Evolutionary conservation across 108 stramenopile genomes (phyloP), one percentile per base, ranked within the genome.

Genomic region (Fragilariopsis cylindrus): DNA sequence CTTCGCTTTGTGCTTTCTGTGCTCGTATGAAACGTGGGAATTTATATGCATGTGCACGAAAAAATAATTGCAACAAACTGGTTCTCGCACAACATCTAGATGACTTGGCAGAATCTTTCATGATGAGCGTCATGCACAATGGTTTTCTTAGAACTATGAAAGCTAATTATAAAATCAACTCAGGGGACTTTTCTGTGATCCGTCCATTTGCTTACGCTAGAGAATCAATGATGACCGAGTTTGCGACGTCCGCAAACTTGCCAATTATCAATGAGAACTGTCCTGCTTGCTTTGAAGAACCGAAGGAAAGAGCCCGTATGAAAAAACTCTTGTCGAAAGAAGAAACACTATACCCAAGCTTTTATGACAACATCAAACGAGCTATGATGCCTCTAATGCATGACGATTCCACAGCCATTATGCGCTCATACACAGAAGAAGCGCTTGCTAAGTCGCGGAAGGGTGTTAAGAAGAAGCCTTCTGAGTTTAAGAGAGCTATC

Each of bases 181-280:
- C 91, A 5, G 95, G 92, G 0, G 97, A 98, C 66, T 60, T 98
- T 12, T 84, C 92, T n/a, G 96, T 99, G 2, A 98, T 99, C 60
- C 95, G 99, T 0, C 99, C 99, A 3, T 76, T 99, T 44, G 95
- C 90, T 12, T 98, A 98, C 84, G 89, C 90, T 40, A 92, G 99
- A 6, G 99, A 99, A 81, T 87, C 86, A 65, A 76, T 93, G 42
- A 96, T 87, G 88, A 92, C 93, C 46, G 97, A 93, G 53, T 99
- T 98, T 84, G 93, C 96, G 7, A 90, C 82, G 57, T 74, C 82
- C 50, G 87, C 88, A 30, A 87, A 90, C 42, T 81, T 99, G 5
- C 98, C 97, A 4, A 84, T 99, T n/a, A 97, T 99, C 46, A 98
- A 98, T 75, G 99, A 99, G 71, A 99, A 99, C 77, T 99, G 99